Conservation (phyloP, 1,284 basidiomycete genomes). For the Irpex rosettiformis region DNA sequence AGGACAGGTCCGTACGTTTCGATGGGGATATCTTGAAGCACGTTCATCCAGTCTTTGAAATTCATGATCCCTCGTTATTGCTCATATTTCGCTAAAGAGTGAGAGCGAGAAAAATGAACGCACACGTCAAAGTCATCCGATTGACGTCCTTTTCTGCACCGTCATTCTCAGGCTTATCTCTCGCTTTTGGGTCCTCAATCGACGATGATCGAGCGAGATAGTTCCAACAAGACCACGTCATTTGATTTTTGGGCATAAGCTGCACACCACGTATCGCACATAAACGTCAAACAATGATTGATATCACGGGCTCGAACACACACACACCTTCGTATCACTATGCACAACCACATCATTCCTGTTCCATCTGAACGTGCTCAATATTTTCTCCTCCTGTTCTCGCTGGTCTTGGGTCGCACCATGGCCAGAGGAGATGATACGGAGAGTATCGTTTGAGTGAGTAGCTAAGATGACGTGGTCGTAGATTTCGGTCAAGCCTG, state of each 20-base stretch:
- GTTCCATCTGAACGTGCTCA: conserved; percentile 66
- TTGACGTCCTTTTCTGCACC: conserved; percentile 31
- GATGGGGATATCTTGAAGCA: conserved; percentile 62
- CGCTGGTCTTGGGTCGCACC: conserved; percentile 32
- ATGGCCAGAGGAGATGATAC: conserved; percentile 54
- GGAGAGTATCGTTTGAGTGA: conserved; percentile 68
- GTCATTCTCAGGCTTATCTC: conserved; percentile 39
- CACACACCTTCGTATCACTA: conserved; percentile 49
- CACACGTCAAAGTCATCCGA: conserved; percentile 56
- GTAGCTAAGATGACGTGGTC: conserved; percentile 80
- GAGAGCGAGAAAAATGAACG: neutral
- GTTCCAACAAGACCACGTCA: conserved; percentile 77
- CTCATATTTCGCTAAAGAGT: neutral
- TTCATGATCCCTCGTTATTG: no score
- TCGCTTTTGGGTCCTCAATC: conserved; percentile 26
- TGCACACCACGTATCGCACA: conserved; percentile 25
- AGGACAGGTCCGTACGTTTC: conserved; percentile 64
- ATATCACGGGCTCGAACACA: neutral
- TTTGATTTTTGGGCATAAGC: conserved; percentile 62
- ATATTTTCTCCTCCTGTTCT: conserved; percentile 51
- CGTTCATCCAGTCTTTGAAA: conserved; percentile 70
- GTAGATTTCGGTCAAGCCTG: conserved; percentile 43
- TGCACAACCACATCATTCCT: conserved; percentile 72
- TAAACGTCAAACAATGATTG: neutral
- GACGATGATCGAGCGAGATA: conserved; percentile 51